Base-by-base conservation (phyloP, 768 basidiomycete genomes). In the Tricholoma matsutake region DNA sequence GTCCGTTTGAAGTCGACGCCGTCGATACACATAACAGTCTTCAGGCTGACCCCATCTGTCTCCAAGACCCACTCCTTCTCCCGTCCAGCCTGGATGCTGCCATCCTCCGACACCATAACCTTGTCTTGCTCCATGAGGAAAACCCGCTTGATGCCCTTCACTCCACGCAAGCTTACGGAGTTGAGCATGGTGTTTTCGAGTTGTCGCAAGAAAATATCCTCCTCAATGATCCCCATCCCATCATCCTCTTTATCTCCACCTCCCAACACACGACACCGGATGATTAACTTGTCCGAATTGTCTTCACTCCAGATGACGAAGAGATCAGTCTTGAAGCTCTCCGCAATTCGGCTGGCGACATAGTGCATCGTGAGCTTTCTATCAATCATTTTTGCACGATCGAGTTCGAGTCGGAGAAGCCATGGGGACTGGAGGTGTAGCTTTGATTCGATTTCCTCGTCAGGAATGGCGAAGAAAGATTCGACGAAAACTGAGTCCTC, bases 271-370 rank as follows among this genome's bases (percentile, higher is more conserved):
- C 97, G 93, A 73, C 97, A 96, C 49, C 97, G 96, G 67, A 99
- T 91, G 68, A 98, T 85, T 10, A 98, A 86, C 78, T 98, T 98
- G 75, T 96, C 93, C 2, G 96, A 92, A 76, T 97, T 98, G 75
- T 98, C 96, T 81, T 98, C 96, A 64, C 93, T 95, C 91, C 95
- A 97, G 65, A 98, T 97, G 73, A 98, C 94, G 73, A 98, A 98
- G 13, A 98, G 79, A 71, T 98, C 96, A 2, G 92, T 89, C 72
- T 94, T 92, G 81, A 98, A 98, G 65, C 86, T 95, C 73, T 94
- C 92, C 18, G 91, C 90, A 61, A 99, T 98, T 43, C 91, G 88
- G 64, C 91, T 88, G 5, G 95, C 96, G 45, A 98, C 96, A 65
- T 94, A 92, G 52, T 89, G 83, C 93, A 98, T 98, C 10, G 90